phyloP scores from a whole-genome alignment of 306 rosid species.

The Dryas drummondii region DNA sequence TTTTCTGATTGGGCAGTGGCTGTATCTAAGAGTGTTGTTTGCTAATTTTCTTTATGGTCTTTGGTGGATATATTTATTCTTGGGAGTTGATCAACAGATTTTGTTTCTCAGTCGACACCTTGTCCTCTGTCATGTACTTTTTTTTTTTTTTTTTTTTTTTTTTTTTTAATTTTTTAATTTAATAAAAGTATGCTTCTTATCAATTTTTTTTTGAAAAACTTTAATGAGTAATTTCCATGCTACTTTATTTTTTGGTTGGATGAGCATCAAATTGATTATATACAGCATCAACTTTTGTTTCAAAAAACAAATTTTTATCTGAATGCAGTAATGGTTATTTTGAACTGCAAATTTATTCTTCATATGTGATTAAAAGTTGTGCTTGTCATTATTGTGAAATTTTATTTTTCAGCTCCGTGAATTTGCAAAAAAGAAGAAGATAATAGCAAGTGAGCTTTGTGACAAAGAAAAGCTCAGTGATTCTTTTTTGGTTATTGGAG shows the following conservation, averaged over 20 bases:
- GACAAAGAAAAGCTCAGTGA: constrained; percentile 77
- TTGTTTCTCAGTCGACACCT: too few relatives aligned
- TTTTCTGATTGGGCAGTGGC: too few relatives aligned
- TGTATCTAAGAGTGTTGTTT: too few relatives aligned
- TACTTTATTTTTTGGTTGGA: background rate
- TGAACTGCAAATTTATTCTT: background rate
- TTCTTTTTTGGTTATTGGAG: constrained; percentile 67
- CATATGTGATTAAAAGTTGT: background rate
- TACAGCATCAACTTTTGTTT: background rate
- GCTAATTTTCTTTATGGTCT: too few relatives aligned
- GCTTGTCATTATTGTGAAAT: constrained; percentile 17
- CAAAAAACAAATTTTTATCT: background rate
- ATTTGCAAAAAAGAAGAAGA: constrained; percentile 79
- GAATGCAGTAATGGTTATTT: background rate
- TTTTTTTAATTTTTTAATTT: too few relatives aligned
- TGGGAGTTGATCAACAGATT: too few relatives aligned
- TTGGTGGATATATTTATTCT: too few relatives aligned
- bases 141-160: too few relatives aligned
- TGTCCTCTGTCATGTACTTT: too few relatives aligned
- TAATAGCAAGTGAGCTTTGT: constrained; percentile 59
- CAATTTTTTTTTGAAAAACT: background rate
- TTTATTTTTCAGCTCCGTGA: constrained; percentile 55
- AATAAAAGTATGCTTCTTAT: too few relatives aligned
- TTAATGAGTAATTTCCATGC: background rate
- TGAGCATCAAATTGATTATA: background rate